Conservation (phyloP, 2,329 filamentous ascomycete species). For the Coniochaeta sp. region DNA sequence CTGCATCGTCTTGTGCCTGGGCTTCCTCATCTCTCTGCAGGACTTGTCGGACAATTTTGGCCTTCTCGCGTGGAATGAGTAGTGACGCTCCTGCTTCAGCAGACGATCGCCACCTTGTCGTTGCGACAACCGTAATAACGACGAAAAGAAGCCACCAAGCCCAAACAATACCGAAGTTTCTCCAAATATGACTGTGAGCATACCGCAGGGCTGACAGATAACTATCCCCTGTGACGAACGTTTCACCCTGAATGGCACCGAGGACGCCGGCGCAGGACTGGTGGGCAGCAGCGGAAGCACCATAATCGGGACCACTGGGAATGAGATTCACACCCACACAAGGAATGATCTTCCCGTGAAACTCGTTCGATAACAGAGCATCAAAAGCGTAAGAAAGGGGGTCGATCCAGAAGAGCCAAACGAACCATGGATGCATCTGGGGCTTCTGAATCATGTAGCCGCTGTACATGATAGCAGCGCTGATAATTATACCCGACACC, state of each 20-base stretch:
- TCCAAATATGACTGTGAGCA: conserved; percentile 53
- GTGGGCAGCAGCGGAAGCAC: conserved; percentile 27
- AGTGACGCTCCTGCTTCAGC: conserved; percentile 34
- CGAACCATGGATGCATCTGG: conserved; percentile 61
- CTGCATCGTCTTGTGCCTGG: background rate
- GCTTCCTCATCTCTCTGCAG: background rate
- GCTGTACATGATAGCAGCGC: conserved; percentile 59
- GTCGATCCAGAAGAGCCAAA: conserved; percentile 61
- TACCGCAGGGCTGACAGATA: conserved; percentile 49
- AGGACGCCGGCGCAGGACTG: conserved; percentile 47
- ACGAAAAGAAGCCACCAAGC: conserved; percentile 72
- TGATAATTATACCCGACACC: conserved; percentile 46
- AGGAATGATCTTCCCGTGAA: conserved; percentile 43
- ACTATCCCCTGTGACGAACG: conserved; percentile 42
- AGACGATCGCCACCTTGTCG: conserved; percentile 55
- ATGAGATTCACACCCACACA: conserved; percentile 37
- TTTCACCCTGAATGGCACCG: conserved; percentile 40
- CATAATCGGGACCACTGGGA: conserved; percentile 31
- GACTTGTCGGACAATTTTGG: conserved; percentile 23
- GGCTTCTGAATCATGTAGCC: conserved; percentile 56
- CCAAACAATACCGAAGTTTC: conserved; percentile 72
- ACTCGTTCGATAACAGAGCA: conserved; percentile 47
- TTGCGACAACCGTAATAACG: conserved; percentile 60
- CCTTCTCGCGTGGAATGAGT: conserved; percentile 50
- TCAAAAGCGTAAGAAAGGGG: conserved; percentile 61